These are phyloP conservation scores for Mallotus japonicus DNA, from an alignment of 441 rosid species.

Conservation along the genomic window DNA sequence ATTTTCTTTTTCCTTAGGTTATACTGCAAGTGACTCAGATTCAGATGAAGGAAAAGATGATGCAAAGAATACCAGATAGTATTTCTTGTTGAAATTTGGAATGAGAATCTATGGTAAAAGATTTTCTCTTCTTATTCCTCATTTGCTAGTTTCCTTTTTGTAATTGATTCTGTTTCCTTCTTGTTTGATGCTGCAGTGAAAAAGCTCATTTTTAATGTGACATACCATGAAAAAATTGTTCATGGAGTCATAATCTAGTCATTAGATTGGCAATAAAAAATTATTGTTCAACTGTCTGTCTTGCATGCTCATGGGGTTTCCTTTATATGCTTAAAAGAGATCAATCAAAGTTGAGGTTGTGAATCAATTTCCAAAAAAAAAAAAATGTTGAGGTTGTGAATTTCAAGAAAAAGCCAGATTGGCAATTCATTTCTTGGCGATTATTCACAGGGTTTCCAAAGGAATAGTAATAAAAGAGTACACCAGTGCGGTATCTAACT, in stretches of 20 bases:
- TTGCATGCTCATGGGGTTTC: not conserved
- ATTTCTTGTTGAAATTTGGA: not conserved
- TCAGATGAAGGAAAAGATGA: slow-evolving; percentile 46
- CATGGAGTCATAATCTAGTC: not conserved
- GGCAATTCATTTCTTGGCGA: too few species aligned
- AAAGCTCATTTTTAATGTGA: not conserved
- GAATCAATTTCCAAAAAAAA: too few species aligned
- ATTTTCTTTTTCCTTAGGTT: slow-evolving; percentile 41
- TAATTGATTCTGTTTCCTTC: slow-evolving; percentile 1
- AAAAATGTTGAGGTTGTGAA: too few species aligned
- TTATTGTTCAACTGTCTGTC: not conserved
- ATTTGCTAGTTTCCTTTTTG: not conserved
- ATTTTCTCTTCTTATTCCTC: not conserved
- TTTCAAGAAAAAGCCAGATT: too few species aligned
- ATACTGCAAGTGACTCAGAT: slow-evolving; percentile 70
- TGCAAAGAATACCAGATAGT: slow-evolving; percentile 17
- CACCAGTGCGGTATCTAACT: not conserved
- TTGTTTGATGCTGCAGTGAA: not conserved
- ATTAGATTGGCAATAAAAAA: too few species aligned
- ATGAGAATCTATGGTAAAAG: slow-evolving; percentile 17
- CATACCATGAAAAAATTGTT: not conserved
- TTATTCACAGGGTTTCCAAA: too few species aligned
- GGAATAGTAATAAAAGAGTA: too few species aligned
- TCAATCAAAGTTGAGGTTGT: not conserved
- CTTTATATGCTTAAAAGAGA: not conserved